Evolutionary conservation across 495 filamentous ascomycete species (phyloP), one percentile per base, ranked within the genome.

Genomic region (Daldinia loculata): DNA sequence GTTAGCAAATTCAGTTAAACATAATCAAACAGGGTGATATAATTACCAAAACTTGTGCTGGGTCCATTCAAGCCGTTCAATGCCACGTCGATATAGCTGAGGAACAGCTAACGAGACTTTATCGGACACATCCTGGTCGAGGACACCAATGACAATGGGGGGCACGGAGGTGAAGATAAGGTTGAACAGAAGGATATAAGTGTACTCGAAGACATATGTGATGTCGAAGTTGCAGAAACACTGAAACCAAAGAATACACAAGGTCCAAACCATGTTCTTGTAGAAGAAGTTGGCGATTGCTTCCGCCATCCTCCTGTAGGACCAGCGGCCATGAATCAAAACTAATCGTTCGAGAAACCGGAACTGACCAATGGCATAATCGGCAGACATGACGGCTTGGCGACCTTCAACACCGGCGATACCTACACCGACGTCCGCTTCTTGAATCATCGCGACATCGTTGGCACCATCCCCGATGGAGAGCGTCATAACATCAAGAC

Each of bases 381-480:
- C 96, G 9, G 96, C 95, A 43, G 93, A 98, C 96, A 99, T 99
- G 76, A 94, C 96, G 41, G 96, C 96, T 78, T 97, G 94, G 77
- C 96, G 86, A 61, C 96, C 96, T 86, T 99, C 96, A 69, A 94
- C 93, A 80, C 96, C 96, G 67, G 96, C 95, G 79, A 99, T 98
- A 78, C 96, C 96, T 61, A 99, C 95, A 78, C 96, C 96, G 19
- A 98, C 93, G 80, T 99, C 94, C 4, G 96, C 96, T 80, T 98
- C 94, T 80, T 99, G 96, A 77, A 99, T 99, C 96, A 99, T 99
- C 39, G 96, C 96, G 67, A 98, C 96, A 80, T 99, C 96, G 80
- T 98, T 99, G 66, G 96, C 96, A 59, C 95, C 96, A 80, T 99
- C 96, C 65, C 96, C 96, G 58, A 99, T 91, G 1, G 95, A 94